Percentiles rank a stretch among this genome's conserved stretches.
phyloP scores from a whole-genome alignment of 495 filamentous ascomycete genomes.

The Xeromyces bisporus region DNA sequence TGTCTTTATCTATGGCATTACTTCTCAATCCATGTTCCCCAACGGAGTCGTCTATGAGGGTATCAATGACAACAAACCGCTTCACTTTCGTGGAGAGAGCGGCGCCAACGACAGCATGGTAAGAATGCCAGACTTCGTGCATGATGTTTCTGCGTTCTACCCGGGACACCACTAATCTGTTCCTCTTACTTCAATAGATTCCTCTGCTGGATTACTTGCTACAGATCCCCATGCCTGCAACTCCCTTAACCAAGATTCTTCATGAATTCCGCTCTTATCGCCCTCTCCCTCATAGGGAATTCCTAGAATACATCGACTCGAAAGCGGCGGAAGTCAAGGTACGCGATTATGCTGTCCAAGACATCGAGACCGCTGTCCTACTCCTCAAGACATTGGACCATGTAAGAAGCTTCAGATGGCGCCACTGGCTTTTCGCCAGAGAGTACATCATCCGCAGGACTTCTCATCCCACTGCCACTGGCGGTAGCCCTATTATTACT shows the following conservation, averaged over 20 bases:
- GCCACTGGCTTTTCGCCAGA: conserved; percentile 86
- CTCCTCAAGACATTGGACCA: conserved; percentile 64
- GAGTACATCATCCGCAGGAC: conserved; percentile 85
- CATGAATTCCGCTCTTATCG: conserved; percentile 74
- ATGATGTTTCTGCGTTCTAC: too few relatives aligned
- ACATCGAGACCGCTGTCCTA: conserved; percentile 34
- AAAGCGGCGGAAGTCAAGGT: conserved; percentile 38
- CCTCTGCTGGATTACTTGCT: conserved; percentile 74
- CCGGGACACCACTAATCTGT: too few relatives aligned
- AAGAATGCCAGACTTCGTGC: too few relatives aligned
- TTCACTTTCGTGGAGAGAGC: conserved; percentile 69
- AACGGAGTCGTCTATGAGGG: conserved; percentile 78
- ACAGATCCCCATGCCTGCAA: conserved; percentile 62
- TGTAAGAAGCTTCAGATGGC: conserved; percentile 80
- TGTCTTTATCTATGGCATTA: conserved; percentile 90
- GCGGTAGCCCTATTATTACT: conserved; percentile 80
- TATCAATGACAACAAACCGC: conserved; percentile 46
- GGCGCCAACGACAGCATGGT: conserved; percentile 82
- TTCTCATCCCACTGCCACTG: conserved; percentile 70
- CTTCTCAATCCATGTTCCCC: conserved; percentile 79
- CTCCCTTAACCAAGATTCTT: conserved; percentile 69
- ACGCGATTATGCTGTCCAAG: conserved; percentile 43
- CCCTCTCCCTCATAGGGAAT: conserved; percentile 68
- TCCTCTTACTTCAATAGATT: conserved; percentile 42
- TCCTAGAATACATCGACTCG: conserved; percentile 52